Evolutionary conservation across 1,284 basidiomycete genomes (phyloP), one percentile per base, ranked within the genome.

Genomic region (Cerioporus squamosus): DNA sequence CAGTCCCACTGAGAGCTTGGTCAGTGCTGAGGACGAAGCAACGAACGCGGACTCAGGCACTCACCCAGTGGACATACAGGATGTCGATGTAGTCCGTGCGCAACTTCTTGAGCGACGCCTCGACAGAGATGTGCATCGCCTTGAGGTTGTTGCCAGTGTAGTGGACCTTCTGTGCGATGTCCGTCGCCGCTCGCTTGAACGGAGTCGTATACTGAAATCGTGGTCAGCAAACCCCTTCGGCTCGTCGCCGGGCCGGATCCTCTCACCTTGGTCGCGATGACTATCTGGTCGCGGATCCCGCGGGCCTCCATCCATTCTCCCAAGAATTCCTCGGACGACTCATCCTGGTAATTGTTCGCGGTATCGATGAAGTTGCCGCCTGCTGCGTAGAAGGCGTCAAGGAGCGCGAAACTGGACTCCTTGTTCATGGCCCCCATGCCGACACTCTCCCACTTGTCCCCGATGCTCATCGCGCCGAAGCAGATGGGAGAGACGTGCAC

Each of bases 401-500:
- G 70, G 17, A 74, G 60, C 63, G 68, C 63, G 67, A 74, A 73
- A 31, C 67, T 68, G 18, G 53, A 20, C 57, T 70, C 68, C 63
- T 73, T 71, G 60, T 68, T 56, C 70, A 83, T 83, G 9, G 66
- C 61, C 8, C 79, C 80, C 68, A 76, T 67, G 2, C 70, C 70
- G n/a, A 65, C 70, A 20, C 52, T 23, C 0, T 51, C 67, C 82
- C 82, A 82, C 50, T 78, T 73, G 60, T 82, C 74, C 59, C 72
- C 82, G 45, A 85, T 75, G 66, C 72, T 81, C 80, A 81, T 79
- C 3, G 72, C 83, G 14, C 84, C 84, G 14, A 82, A 70, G 53
- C 71, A 73, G 9, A 83, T 68, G 0, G 81, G 81, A 5, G 79
- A 81, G 44, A 83, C 81, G 55, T 74, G 70, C 50, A 79, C 55